These are phyloP conservation scores for Coemansia sp. DNA, from an alignment of 192 early-diverging fungal species.

Conservation along the genomic window DNA sequence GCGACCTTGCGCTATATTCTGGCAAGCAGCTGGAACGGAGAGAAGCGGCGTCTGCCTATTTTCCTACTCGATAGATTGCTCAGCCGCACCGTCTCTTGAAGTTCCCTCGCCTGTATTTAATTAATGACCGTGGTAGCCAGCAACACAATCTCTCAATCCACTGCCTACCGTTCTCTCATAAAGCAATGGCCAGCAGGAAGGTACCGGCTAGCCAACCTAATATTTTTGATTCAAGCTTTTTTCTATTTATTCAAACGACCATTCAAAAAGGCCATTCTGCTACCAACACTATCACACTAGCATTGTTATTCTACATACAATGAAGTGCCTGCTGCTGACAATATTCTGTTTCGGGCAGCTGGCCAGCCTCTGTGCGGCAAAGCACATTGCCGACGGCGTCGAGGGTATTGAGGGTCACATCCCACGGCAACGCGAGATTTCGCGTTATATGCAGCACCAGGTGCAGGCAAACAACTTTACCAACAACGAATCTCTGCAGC, in stretches of 20 bases:
- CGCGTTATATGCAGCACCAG: constrained; percentile 21
- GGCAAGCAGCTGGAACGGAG: constrained; percentile 6
- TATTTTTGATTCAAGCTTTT: background rate
- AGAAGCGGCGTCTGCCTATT: background rate
- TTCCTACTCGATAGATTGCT: background rate
- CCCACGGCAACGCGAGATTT: constrained; percentile 31
- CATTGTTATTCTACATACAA: constrained; percentile 2
- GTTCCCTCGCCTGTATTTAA: constrained; percentile 8
- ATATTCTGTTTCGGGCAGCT: constrained; percentile 24
- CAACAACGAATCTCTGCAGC: constrained; percentile 22
- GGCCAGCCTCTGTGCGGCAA: constrained; percentile 11
- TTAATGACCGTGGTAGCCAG: background rate
- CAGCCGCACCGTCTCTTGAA: background rate
- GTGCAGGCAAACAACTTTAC: constrained; percentile 49
- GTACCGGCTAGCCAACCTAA: background rate
- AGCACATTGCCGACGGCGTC: constrained; percentile 39
- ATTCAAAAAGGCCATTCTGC: background rate
- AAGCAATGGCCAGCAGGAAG: background rate
- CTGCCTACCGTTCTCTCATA: background rate
- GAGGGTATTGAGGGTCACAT: constrained; percentile 36
- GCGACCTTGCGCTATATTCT: background rate
- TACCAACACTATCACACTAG: background rate
- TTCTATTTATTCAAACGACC: background rate
- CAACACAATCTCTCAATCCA: background rate
- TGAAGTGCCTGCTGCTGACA: constrained; percentile 22